Percentiles rank a stretch among this genome's conserved stretches.
Evolutionary conservation across 2,329 filamentous ascomycete species (phyloP).

Genomic region (Monosporascus sp.): DNA sequence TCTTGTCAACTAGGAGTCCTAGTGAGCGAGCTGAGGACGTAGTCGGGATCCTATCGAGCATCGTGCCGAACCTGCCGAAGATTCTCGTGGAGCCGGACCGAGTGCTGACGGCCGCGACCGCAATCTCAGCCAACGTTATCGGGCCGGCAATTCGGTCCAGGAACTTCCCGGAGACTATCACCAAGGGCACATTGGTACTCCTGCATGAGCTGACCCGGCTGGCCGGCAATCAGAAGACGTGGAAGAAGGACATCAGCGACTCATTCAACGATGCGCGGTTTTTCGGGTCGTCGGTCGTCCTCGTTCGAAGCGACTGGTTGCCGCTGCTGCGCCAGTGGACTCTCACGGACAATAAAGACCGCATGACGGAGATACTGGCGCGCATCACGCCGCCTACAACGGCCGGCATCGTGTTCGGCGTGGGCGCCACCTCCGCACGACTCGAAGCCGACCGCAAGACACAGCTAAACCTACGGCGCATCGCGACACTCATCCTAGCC

Average conservation of each 20-base stretch:
- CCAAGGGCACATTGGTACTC: slow-evolving; percentile 64
- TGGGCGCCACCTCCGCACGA: slow-evolving; percentile 87
- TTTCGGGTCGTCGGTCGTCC: slow-evolving; percentile 62
- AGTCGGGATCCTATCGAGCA: slow-evolving; percentile 70
- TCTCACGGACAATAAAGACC: slow-evolving; percentile 74
- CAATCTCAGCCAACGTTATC: slow-evolving; percentile 79
- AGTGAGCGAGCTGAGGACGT: slow-evolving; percentile 65
- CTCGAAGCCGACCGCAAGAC: slow-evolving; percentile 93
- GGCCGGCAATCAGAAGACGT: slow-evolving; percentile 76
- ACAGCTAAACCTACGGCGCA: slow-evolving; percentile 80
- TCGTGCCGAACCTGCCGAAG: slow-evolving; percentile 75
- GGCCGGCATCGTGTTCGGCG: slow-evolving; percentile 97
- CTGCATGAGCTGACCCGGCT: slow-evolving; percentile 73
- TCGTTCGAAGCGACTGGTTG: slow-evolving; percentile 75
- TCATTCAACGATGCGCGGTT: slow-evolving; percentile 88
- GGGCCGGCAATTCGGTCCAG: slow-evolving; percentile 79
- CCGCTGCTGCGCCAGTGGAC: slow-evolving; percentile 80
- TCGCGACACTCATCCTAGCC: slow-evolving; percentile 74
- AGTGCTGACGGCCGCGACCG: slow-evolving; percentile 69
- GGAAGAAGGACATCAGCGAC: slow-evolving; percentile 89
- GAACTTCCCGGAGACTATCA: slow-evolving; percentile 80
- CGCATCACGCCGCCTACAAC: slow-evolving; percentile 81
- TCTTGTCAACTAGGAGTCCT: slow-evolving; percentile 25
- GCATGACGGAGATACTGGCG: slow-evolving; percentile 72
- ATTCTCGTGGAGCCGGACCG: slow-evolving; percentile 84